Evolutionary conservation across 495 filamentous ascomycete species (phyloP).

Genomic region (Neurospora sp.): DNA sequence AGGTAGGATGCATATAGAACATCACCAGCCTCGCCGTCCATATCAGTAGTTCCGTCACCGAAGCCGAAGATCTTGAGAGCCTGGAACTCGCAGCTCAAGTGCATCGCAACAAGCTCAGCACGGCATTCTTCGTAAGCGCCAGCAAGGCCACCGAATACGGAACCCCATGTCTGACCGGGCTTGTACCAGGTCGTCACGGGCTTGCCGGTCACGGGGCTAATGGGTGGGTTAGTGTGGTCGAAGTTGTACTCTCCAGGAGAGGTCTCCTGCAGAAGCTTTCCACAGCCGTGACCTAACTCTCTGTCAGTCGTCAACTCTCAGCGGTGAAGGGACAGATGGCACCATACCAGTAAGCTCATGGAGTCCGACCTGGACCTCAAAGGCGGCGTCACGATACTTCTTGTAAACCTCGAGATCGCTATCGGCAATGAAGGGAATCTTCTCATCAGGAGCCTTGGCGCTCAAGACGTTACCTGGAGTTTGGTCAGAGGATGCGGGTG

Average conservation of each 20-base stretch:
- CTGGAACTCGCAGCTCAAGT: slow-evolving; percentile 75
- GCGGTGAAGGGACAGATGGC: neutral
- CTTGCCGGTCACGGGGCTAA: slow-evolving; percentile 67
- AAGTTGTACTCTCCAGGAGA: slow-evolving; percentile 79
- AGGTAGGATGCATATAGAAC: slow-evolving; percentile 81
- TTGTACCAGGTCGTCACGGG: slow-evolving; percentile 82
- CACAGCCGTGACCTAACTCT: slow-evolving; percentile 61
- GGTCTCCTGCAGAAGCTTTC: slow-evolving; percentile 89
- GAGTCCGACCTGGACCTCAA: slow-evolving; percentile 91
- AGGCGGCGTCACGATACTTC: slow-evolving; percentile 70
- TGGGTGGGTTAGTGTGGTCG: slow-evolving; percentile 64
- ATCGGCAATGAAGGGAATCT: slow-evolving; percentile 75
- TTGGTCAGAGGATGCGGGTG: neutral
- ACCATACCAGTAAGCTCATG: slow-evolving; percentile 76
- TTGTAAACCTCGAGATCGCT: slow-evolving; percentile 68
- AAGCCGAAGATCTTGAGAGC: slow-evolving; percentile 89
- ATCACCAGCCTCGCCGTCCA: slow-evolving; percentile 69
- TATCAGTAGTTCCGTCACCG: slow-evolving; percentile 60
- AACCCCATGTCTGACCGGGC: slow-evolving; percentile 88
- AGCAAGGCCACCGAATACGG: slow-evolving; percentile 77
- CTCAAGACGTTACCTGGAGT: slow-evolving; percentile 81
- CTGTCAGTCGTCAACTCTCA: neutral
- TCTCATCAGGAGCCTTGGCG: slow-evolving; percentile 82
- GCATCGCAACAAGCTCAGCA: slow-evolving; percentile 87
- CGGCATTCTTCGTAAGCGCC: slow-evolving; percentile 71